A percentile compares a stretch with the other conserved stretches of the same genome.
Evolutionary conservation across 129 eudicot genomes (phyloP).

Genomic region (Apium graveolens): DNA sequence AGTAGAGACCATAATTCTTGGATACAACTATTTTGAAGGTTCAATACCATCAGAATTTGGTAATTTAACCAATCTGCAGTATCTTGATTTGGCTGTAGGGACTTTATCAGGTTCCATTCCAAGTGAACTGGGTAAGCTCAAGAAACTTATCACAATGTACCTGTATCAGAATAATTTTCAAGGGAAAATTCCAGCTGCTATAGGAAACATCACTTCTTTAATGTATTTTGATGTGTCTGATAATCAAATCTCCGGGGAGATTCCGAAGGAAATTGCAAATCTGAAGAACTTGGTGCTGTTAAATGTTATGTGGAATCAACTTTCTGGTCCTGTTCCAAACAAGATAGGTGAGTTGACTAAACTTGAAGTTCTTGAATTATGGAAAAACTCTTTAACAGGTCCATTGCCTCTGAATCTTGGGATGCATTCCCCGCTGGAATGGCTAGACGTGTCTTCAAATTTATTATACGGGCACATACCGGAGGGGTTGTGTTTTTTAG

Average conservation of each 20-base stretch:
- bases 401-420: constrained; percentile 65
- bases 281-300: constrained; percentile 56
- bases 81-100: constrained; percentile 79
- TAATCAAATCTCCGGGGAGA: constrained; percentile 58
- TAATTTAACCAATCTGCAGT: constrained; percentile 53
- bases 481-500: constrained; percentile 50
- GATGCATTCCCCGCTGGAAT: constrained; percentile 48
- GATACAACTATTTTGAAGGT: constrained; percentile 72
- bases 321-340: constrained; percentile 56
- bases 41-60: constrained; percentile 68
- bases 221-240: constrained; percentile 65
- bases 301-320: constrained; percentile 69
- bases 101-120: constrained; percentile 60
- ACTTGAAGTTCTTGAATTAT: constrained; percentile 59
- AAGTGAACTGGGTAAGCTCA: constrained; percentile 51
- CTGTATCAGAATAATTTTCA: constrained; percentile 57
- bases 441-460: constrained; percentile 81
- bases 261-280: constrained; percentile 49
- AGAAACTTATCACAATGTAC: constrained; percentile 55
- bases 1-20: constrained; percentile 64
- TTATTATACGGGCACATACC: constrained; percentile 72
- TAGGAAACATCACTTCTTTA: constrained; percentile 49
- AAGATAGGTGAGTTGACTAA: constrained; percentile 52
- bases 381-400: constrained; percentile 71
- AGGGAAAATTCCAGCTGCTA: constrained; percentile 53